Evolutionary conservation across 2,329 filamentous ascomycete species (phyloP).

Genomic region (Beauveria sp.): DNA sequence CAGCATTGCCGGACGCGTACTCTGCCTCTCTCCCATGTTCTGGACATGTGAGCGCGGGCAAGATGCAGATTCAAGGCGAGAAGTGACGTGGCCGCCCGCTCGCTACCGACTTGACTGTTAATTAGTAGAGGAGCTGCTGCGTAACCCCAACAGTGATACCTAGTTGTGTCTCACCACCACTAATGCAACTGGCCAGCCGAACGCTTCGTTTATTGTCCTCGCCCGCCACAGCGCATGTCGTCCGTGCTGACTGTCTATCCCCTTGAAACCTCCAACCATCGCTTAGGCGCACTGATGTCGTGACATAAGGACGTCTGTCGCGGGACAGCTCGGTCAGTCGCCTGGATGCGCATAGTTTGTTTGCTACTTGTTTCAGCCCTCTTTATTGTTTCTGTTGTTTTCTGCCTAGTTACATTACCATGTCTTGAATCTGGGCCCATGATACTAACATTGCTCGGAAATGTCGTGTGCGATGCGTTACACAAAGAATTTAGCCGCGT

Average conservation of each 20-base stretch:
- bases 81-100: neutral
- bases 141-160: neutral
- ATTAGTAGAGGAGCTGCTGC: neutral
- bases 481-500: neutral
- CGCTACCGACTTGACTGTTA: neutral
- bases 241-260: neutral
- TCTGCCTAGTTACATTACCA: neutral
- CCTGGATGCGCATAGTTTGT: neutral
- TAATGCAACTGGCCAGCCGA: constrained; percentile 3
- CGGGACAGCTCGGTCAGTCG: neutral
- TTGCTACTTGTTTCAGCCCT: constrained; percentile 3
- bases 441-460: neutral
- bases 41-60: no score
- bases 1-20: no score
- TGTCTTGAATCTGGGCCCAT: neutral
- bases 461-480: neutral
- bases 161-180: neutral
- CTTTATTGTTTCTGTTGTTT: neutral
- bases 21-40: no score
- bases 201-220: neutral
- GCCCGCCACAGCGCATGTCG: neutral
- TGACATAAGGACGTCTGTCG: neutral
- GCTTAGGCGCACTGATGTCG: neutral
- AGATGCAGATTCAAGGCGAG: neutral
- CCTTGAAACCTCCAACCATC: neutral